Conservation (phyloP, 805 yeast species). For the Wickerhamiella occidentalis region DNA sequence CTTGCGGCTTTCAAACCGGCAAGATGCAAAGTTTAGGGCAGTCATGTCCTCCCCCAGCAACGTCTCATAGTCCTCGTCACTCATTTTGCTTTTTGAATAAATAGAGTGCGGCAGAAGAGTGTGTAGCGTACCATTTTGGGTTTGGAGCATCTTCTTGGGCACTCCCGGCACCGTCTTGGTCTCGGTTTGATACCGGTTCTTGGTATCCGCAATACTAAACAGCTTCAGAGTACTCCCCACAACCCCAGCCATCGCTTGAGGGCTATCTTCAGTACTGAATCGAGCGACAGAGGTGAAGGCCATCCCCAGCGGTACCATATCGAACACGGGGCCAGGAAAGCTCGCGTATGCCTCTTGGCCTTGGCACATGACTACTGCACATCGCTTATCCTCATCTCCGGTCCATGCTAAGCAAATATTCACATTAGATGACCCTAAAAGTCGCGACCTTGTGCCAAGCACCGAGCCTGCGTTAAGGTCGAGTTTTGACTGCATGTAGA, state of each 20-base stretch:
- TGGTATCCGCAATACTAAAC: constrained; percentile 15
- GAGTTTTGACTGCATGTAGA: constrained; percentile 52
- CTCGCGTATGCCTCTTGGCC: constrained; percentile 44
- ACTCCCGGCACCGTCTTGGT: background rate
- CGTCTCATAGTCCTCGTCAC: background rate
- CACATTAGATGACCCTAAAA: constrained; percentile 60
- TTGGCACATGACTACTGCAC: constrained; percentile 41
- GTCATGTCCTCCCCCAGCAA: background rate
- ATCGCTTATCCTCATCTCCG: constrained; percentile 8
- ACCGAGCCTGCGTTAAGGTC: constrained; percentile 50
- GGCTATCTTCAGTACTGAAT: constrained; percentile 2
- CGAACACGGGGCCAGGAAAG: background rate
- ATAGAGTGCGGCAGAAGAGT: background rate
- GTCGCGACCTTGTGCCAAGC: constrained; percentile 53
- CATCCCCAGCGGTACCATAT: constrained; percentile 32
- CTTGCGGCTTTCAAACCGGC: constrained; percentile 20
- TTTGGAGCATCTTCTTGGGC: background rate
- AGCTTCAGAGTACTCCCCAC: constrained; percentile 22
- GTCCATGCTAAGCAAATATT: constrained; percentile 32
- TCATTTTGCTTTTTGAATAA: background rate
- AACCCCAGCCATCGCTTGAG: constrained; percentile 21
- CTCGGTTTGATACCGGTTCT: constrained; percentile 7
- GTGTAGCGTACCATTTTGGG: background rate
- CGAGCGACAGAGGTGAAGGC: constrained; percentile 20
- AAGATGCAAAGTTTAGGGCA: constrained; percentile 23